These are phyloP conservation scores for Inonotus hispidus DNA, from an alignment of 1,284 basidiomycete species.

Conservation along the genomic window DNA sequence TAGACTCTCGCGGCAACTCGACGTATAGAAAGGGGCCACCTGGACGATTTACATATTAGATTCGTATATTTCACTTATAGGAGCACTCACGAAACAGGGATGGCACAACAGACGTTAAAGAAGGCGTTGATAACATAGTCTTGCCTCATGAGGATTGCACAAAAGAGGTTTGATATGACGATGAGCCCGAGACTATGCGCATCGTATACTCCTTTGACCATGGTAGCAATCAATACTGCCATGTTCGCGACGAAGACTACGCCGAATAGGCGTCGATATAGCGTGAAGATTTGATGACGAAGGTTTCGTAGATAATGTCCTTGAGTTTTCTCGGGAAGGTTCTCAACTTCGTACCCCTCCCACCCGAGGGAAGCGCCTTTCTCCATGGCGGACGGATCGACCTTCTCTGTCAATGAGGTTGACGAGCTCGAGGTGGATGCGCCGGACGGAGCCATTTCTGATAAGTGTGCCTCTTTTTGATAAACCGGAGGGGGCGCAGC, in stretches of 20 bases:
- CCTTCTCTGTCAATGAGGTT: constrained; percentile 19
- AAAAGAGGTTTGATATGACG: constrained; percentile 48
- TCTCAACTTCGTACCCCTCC: constrained; percentile 48
- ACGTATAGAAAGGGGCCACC: constrained; percentile 51
- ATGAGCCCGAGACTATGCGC: constrained; percentile 43
- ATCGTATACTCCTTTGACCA: constrained; percentile 36
- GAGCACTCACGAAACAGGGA: constrained; percentile 40
- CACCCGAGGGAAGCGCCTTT: constrained; percentile 30
- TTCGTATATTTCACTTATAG: not conserved
- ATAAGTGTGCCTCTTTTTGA: constrained; percentile 9
- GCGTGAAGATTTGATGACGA: constrained; percentile 47
- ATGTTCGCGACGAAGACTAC: constrained; percentile 51
- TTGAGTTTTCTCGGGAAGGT: constrained; percentile 45
- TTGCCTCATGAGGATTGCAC: constrained; percentile 55
- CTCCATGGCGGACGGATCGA: constrained; percentile 24
- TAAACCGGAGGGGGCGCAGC: constrained; percentile 17
- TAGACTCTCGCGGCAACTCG: constrained; percentile 49
- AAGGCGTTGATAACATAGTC: constrained; percentile 55
- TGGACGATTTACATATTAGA: constrained; percentile 22
- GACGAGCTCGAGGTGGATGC: not conserved
- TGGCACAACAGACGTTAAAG: constrained; percentile 46
- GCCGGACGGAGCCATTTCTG: not conserved
- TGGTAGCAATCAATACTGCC: constrained; percentile 43
- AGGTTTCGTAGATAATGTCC: constrained; percentile 43
- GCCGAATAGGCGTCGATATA: constrained; percentile 54